Evolutionary conservation across 108 stramenopile genomes (phyloP), one percentile per base, ranked within the genome.

Genomic region (Cyclotella atomus): DNA sequence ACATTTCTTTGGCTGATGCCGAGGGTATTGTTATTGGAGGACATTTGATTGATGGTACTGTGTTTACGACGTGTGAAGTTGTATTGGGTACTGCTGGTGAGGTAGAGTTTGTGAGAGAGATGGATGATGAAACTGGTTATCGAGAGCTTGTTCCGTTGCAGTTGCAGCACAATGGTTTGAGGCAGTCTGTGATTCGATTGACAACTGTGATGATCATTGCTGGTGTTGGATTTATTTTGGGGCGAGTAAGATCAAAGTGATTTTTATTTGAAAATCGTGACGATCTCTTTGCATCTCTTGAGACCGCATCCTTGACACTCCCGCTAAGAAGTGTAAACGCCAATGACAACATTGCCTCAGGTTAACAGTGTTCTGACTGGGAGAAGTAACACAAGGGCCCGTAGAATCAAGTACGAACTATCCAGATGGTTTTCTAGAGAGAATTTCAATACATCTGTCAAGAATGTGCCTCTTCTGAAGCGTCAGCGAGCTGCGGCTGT

Each of bases 61-160:
- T 94, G 8, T 94, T 86, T 55, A 94, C 93, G 10, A 94, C 93
- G 14, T 65, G 85, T 1, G 93, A 94, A 59, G 50, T 94, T 16
- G 93, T 94, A 19, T 57, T 94, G 28, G 93, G 90, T 29, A 87
- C 82, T 20, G 83, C 88, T 23, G 27, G 60, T 43, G 71, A 73
- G 8, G 86, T 91, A 7, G 59, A 61, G 12, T 94, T 94, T 76
- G 35, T 44, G 17, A 71, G 93, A 46, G 76, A 68, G 47, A 34
- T 81, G 23, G 93, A 94, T 65, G 45, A 77, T 33, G 45, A 35
- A 14, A 91, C 93, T 43, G 93, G 93, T 34, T 94, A 83, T 69
- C 71, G 59, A 2, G 93, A 94, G 52, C 64, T 94, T 33, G 77
- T 73, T 36, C 44, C 59, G 43, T 20, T 23, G 10, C 70, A 65